Percentiles rank a stretch among this genome's conserved stretches.
These are phyloP conservation scores for Fusarium brachygibbosum DNA, from an alignment of 2,329 filamentous ascomycete genomes.

Conservation along the genomic window DNA sequence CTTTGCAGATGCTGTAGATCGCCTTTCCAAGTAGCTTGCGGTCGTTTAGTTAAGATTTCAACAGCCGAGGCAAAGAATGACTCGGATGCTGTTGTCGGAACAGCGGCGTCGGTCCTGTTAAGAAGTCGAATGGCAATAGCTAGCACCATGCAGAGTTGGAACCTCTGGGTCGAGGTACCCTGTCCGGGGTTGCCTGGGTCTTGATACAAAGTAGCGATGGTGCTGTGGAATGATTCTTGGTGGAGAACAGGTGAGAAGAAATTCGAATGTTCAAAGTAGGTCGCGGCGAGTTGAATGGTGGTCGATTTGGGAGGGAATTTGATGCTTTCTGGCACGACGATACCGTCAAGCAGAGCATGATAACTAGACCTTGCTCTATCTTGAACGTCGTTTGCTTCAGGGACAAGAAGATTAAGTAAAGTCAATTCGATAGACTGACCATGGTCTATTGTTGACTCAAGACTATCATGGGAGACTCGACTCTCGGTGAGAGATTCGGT, in stretches of 20 bases:
- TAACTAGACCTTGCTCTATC: neutral
- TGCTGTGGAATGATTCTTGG: slow-evolving; percentile 28
- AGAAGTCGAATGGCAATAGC: slow-evolving; percentile 31
- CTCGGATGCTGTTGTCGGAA: slow-evolving; percentile 32
- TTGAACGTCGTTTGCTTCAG: neutral
- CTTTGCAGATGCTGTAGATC: slow-evolving; percentile 29
- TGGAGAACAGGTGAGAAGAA: slow-evolving; percentile 48
- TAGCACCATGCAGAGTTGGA: slow-evolving; percentile 29
- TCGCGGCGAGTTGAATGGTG: slow-evolving; percentile 28
- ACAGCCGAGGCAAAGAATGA: slow-evolving; percentile 27
- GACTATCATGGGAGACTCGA: neutral
- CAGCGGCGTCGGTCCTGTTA: slow-evolving; percentile 26
- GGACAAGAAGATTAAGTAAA: slow-evolving; percentile 1
- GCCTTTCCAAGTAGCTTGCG: slow-evolving; percentile 23
- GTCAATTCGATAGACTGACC: neutral
- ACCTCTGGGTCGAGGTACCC: neutral
- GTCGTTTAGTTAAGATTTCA: slow-evolving; percentile 5
- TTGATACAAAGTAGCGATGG: slow-evolving; percentile 21
- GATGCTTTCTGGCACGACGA: neutral
- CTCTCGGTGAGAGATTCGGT: neutral
- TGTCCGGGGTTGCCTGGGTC: neutral
- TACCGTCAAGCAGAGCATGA: slow-evolving; percentile 22
- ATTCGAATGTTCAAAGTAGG: slow-evolving; percentile 50
- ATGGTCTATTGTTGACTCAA: neutral
- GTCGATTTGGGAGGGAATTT: slow-evolving; percentile 28